Base-by-base conservation (phyloP, 495 filamentous ascomycete species). In the Schizothecium vesticola region DNA sequence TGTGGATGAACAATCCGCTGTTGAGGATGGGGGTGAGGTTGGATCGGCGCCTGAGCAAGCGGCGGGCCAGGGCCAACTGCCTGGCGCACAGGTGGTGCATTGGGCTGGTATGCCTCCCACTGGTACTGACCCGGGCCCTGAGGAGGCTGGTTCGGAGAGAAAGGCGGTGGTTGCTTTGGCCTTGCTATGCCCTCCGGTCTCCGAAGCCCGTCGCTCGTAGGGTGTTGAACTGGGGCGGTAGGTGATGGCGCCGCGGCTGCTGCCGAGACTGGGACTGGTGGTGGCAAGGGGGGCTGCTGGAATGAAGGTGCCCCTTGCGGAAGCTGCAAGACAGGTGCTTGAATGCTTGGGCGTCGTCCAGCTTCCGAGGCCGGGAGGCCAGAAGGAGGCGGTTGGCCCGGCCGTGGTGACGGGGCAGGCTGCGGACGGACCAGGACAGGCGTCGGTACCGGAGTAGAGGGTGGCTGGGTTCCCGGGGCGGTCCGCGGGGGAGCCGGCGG, bases 81-180 rank as follows among this genome's bases (percentile, higher is more conserved):
- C n/a, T 61, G 76, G 61, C 67, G 80, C 58, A 69, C 72, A 29
- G 65, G 61, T 6, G 71, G 29, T 43, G 67, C 62, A 56, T 69
- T 67, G 59, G 75, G 80, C 63, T 83, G 82, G 63, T 85, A 86
- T 9, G 77, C 81, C 66, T 86, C 84, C 83, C 82, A 85, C 72
- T 82, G 83, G 59, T 81, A 73, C 28, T 76, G 69, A 6, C 72
- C 75, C 36, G 74, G 74, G 60, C 68, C 56, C 59, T 25, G 63
- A 21, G 64, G 26, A 63, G 56, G 28, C 51, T 62, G 6, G 59
- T 19, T 2, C 64, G 67, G 43, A n/a, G 65, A 29, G 58, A 51
- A 61, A 1, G 29, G 33, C 0, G 73, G 67, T 10, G 70, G 59
- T 61, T 67, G 71, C 28, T 56, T 63, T 9, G 72, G 43, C 51